Evolutionary conservation across 768 basidiomycete species (phyloP).

Genomic region (Mycena floridula): DNA sequence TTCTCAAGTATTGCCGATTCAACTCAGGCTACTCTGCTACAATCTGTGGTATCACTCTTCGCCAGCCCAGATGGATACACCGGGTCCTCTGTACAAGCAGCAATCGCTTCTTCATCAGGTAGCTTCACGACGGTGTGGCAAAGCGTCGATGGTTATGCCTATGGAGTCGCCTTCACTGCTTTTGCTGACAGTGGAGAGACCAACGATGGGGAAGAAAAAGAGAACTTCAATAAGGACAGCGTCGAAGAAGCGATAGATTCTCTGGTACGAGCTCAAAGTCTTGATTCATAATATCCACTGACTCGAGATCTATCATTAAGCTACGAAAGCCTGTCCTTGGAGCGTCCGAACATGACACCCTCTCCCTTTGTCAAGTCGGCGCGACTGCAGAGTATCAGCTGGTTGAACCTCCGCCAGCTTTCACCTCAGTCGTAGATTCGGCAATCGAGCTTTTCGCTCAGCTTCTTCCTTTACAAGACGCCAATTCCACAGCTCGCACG

Average conservation of each 20-base stretch:
- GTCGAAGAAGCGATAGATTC: conserved; percentile 77
- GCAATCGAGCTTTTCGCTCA: conserved; percentile 84
- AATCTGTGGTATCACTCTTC: conserved; percentile 76
- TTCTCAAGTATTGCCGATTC: conserved; percentile 74
- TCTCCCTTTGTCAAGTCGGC: conserved; percentile 57
- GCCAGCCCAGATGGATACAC: conserved; percentile 82
- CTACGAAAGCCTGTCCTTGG: conserved; percentile 73
- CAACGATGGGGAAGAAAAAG: conserved; percentile 32
- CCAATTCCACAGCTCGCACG: conserved; percentile 45
- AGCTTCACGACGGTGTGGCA: conserved; percentile 85
- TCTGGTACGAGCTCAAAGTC: conserved; percentile 54
- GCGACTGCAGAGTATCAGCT: conserved; percentile 37
- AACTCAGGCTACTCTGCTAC: conserved; percentile 74
- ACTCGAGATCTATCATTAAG: conserved; percentile 39
- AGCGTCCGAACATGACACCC: conserved; percentile 82
- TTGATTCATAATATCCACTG: no score
- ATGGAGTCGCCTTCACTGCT: conserved; percentile 76
- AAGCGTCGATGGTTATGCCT: conserved; percentile 82
- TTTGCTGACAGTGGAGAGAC: conserved; percentile 34
- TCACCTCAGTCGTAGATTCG: conserved; percentile 80
- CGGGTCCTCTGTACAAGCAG: conserved; percentile 84
- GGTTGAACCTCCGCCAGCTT: conserved; percentile 66
- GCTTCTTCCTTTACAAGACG: conserved; percentile 74
- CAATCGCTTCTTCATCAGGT: conserved; percentile 82
- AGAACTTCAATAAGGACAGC: conserved; percentile 66